Base-by-base conservation (phyloP, 805 yeast genomes). In the Lipomyces orientalis region DNA sequence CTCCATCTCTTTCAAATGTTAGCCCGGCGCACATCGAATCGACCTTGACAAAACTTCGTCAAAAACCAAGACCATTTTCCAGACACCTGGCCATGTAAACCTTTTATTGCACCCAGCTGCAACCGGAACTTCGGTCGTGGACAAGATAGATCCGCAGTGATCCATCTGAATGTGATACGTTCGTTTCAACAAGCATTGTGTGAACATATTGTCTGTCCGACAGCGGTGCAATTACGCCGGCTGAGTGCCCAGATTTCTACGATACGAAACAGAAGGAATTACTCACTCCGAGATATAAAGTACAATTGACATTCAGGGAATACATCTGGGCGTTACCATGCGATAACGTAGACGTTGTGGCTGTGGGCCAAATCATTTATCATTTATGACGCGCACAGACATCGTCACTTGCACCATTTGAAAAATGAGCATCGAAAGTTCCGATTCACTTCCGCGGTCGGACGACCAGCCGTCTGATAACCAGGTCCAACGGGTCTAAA, bases 371-470 rank as follows among this genome's bases (percentile, higher is more conserved):
- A 14, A 25, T 25, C 29, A 25, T 25, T 25, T 25, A 25, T 25
- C 2, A 43, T 16, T 43, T 43, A 19, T 43, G 22, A 54, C 16
- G 64, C 59, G 25, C 64, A 54, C n/a, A 54, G 55, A 8, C 60
- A 55, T 34, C 66, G 69, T 55, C 59, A 31, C 63, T 64, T 31
- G 60, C 64, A 52, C 82, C 82, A 79, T 39, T 78, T 74, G 65
- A 79, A 79, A 59, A 69, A 79, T 29, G 73, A 69, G 68, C 82
- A 79, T 14, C 78, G 66, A 56, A 43, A 78, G 8, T 70, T 70
- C 5, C 61, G 64, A 51, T 68, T 56, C 22, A 63, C 68, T 14
- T 71, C 60, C 2, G 39, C 43, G 16, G 46, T 52, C 6, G 65
- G 57, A 10, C 70, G 35, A n/a, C 22, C 43, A 3, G 39, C 12